Base-by-base conservation (phyloP, 306 rosid genomes). In the Fragaria ananassa region DNA sequence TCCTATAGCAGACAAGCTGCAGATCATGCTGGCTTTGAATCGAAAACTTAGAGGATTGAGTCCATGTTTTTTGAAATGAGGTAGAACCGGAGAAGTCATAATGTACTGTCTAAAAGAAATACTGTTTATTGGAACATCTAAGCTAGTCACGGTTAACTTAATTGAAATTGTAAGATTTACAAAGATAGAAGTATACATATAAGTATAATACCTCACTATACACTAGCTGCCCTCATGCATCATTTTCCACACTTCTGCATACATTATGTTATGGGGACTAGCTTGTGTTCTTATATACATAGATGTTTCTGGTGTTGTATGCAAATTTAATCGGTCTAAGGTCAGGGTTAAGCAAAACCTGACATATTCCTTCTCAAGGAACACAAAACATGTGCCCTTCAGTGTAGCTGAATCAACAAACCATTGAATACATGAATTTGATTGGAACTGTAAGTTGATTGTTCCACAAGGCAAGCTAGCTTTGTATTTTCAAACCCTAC, bases 391-490 rank as follows among this genome's bases (percentile, higher is more conserved):
- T 83, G 86, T 66, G 51, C 17, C 65, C 39, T 80, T 70, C 19
- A 67, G 56, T 66, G 77, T 71, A 69, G 76, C 66, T 66, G 79
- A 78, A 82, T 68, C 78, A 75, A 80, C 64, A 70, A 41, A 53
- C 62, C 65, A 10, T 35, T 35, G 50, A 35, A 63, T 78, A 14
- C 78, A 79, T 83, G 86, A 79, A 79, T 45, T 61, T 37, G 50
- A 46, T 60, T 54, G 27, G 69, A 11, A 47, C 1, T 47, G 19
- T 14, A 31, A 62, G 39, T 87, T 76, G 81, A 74, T 83, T 85
- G 80, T 50, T 81, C 73, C 58, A 50, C 82, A 88, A 88, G 86
- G 51, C 54, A 83, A 50, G 37, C 39, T 60, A 50, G 37, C 39
- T 60, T 65, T 63, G 39, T 68, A 61, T 77, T 72, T 83, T 64